Conservation (phyloP, 805 yeast species). For the Schizosaccharomyces lindneri region DNA sequence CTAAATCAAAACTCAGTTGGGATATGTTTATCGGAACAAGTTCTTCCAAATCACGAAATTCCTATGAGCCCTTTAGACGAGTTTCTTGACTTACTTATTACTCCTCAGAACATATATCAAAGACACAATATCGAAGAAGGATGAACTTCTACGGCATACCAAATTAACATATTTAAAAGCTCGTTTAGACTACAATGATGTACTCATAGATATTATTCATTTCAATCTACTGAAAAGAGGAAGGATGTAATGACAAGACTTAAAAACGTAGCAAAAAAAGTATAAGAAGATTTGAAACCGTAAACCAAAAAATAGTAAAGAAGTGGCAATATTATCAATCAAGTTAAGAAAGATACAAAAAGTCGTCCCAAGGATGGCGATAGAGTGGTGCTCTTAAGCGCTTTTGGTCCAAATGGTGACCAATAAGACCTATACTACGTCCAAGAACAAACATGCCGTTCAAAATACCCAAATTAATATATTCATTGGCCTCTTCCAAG, state of each 20-base stretch:
- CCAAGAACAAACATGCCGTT: slow-evolving; percentile 23
- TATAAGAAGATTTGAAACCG: not conserved
- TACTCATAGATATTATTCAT: too few species aligned
- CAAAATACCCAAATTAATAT: slow-evolving; percentile 22
- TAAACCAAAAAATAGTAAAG: not conserved
- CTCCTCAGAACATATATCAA: not conserved
- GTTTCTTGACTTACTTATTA: not conserved
- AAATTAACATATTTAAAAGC: not conserved
- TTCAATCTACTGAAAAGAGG: too few species aligned
- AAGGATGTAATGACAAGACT: too few species aligned
- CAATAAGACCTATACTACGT: slow-evolving; percentile 23
- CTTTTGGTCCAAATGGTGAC: slow-evolving; percentile 24
- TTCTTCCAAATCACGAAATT: not conserved
- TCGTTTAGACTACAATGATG: too few species aligned
- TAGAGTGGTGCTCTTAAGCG: slow-evolving; percentile 22
- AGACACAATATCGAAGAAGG: not conserved
- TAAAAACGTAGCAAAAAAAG: not conserved
- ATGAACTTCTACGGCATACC: not conserved
- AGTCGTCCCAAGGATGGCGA: slow-evolving; percentile 26
- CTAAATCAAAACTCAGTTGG: not conserved
- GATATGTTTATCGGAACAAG: not conserved
- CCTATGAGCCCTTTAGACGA: not conserved
- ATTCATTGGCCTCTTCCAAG: slow-evolving; percentile 21
- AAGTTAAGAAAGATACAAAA: slow-evolving; percentile 14
- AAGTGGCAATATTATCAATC: not conserved